Conservation (phyloP, 1,284 basidiomycete species). For the Pseudozyma thailandica region DNA sequence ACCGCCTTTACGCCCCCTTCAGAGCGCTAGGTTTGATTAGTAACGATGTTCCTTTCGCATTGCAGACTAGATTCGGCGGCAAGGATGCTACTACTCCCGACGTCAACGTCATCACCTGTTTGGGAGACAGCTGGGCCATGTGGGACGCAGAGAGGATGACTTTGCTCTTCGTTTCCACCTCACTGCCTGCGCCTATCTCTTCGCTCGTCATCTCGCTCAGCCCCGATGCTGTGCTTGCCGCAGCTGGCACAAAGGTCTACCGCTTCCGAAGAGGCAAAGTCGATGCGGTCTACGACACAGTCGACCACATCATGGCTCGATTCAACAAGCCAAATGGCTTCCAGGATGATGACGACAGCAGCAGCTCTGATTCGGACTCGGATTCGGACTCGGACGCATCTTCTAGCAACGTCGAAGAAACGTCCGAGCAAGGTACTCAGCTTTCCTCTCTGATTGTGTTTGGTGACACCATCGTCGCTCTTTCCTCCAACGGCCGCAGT, state of each 20-base stretch:
- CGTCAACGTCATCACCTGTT: slow-evolving; percentile 81
- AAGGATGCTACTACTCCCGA: slow-evolving; percentile 77
- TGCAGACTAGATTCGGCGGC: slow-evolving; percentile 82
- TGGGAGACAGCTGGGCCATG: slow-evolving; percentile 91
- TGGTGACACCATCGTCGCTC: slow-evolving; percentile 61
- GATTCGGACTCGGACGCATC: slow-evolving; percentile 23
- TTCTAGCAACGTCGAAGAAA: slow-evolving; percentile 6
- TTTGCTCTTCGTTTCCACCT: slow-evolving; percentile 91
- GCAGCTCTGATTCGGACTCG: slow-evolving; percentile 17
- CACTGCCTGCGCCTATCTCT: slow-evolving; percentile 78
- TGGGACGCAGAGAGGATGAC: slow-evolving; percentile 96
- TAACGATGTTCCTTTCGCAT: slow-evolving; percentile 87
- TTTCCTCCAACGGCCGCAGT: slow-evolving; percentile 79
- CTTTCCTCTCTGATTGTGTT: slow-evolving; percentile 58
- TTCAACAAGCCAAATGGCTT: slow-evolving; percentile 29
- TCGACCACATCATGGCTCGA: slow-evolving; percentile 34
- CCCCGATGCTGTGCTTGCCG: slow-evolving; percentile 85
- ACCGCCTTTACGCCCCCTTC: slow-evolving; percentile 86
- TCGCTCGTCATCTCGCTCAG: slow-evolving; percentile 77
- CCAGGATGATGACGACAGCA: slow-evolving; percentile 6
- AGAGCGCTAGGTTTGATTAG: slow-evolving; percentile 91
- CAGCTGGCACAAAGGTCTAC: slow-evolving; percentile 77
- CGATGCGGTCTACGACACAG: slow-evolving; percentile 70
- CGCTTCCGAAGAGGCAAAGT: slow-evolving; percentile 89
- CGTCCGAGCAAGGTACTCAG: slow-evolving; percentile 19